Base-by-base conservation (phyloP, 2,329 filamentous ascomycete genomes). In the Akanthomyces uredinophilus region DNA sequence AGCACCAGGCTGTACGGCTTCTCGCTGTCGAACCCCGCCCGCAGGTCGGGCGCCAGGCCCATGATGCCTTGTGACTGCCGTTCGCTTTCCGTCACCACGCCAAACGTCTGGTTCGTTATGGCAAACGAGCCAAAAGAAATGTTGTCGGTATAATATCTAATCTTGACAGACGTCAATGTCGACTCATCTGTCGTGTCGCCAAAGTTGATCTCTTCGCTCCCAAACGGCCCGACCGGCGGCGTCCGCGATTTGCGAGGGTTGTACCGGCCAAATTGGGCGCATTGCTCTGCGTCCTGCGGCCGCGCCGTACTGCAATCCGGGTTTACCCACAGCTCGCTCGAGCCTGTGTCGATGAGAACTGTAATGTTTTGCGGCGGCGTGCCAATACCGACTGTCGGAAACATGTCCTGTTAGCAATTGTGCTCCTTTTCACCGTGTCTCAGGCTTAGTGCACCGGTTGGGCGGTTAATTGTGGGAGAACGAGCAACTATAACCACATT, bases 311-410 rank as follows among this genome's bases (percentile, higher is more conserved):
- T 58, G 67, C 82, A 84, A 58, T 77, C 71, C 1, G 82, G 81
- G 63, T 84, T 81, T 49, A 83, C 79, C 82, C 82, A 84, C 8
- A 84, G 75, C 68, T 83, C 80, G 64, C 78, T 79, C 5, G 82
- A 84, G 18, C 82, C 82, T 0, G 80, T 82, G 63, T 82, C 80
- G 60, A 82, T 73, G 43, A 81, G 74, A 41, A 82, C 78, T 13
- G 78, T 76, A 41, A 82, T 70, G 13, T 67, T 71, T 65, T 82
- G 79, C 1, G 71, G 68, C 5, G 77, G 74, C 1, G 71, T 74
- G 32, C 79, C 79, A 29, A 81, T 73, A 29, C 72, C 70, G 46
- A 81, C 79, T 81, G 29, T 47, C 13, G 6, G 35, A 44, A 18
- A 51, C 32, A 46, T 52, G n/a, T 14, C 1, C 37, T 29, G 49